These are phyloP conservation scores for Thermomucor indicae-seudaticae DNA, from an alignment of 371 early-diverging fungal genomes.

Conservation along the genomic window DNA sequence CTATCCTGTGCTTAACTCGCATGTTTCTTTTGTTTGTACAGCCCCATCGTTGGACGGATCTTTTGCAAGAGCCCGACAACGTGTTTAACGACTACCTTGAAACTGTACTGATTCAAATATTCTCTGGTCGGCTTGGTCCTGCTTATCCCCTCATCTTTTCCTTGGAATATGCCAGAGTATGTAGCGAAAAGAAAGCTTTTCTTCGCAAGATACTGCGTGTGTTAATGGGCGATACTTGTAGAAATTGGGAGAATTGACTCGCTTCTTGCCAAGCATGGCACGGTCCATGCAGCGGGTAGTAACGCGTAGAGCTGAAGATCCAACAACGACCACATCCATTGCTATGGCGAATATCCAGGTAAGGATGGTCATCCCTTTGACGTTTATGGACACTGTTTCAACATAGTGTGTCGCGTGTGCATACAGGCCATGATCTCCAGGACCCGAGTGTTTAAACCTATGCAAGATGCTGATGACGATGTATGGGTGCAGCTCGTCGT, in stretches of 20 bases:
- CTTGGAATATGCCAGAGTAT: background rate
- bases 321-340: background rate
- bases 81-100: background rate
- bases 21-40: background rate
- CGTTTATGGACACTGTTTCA: too few relatives aligned
- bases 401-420: too few relatives aligned
- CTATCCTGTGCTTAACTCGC: background rate
- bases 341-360: background rate
- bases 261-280: background rate
- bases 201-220: too few relatives aligned
- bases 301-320: background rate
- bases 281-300: background rate
- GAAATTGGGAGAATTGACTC: background rate
- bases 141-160: slow-evolving; percentile 5
- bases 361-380: too few relatives aligned
- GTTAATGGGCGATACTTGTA: too few relatives aligned
- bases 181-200: too few relatives aligned
- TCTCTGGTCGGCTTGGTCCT: background rate
- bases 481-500: background rate
- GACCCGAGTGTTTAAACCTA: too few relatives aligned
- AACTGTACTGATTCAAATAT: background rate
- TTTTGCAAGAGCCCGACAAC: background rate
- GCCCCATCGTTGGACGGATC: slow-evolving; percentile 1
- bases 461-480: background rate
- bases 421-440: too few relatives aligned